These are phyloP conservation scores for Areca catechu DNA, from an alignment of 176 grass and related monocot genomes.

Conservation along the genomic window DNA sequence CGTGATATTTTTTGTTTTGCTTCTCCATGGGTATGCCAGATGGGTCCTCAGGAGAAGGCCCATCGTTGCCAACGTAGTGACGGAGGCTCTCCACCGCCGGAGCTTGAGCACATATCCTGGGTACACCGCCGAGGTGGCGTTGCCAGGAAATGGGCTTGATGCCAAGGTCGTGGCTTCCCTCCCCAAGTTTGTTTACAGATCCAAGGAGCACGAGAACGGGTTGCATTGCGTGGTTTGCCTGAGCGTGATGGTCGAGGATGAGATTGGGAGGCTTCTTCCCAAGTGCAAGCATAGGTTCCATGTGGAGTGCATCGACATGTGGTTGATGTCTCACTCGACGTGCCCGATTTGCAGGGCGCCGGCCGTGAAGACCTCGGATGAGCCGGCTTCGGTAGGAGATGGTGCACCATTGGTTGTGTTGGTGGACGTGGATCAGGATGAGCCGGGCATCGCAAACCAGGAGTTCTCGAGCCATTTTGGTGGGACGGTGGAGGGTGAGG, in stretches of 20 bases:
- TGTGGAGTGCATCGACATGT: conserved; percentile 39
- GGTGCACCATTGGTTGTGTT: too few species aligned
- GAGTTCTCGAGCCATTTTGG: too few species aligned
- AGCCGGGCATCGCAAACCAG: neutral
- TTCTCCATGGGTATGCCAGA: conserved; percentile 19
- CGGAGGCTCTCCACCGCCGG: neutral
- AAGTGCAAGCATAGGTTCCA: conserved; percentile 56
- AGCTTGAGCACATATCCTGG: neutral
- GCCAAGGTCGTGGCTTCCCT: conserved; percentile 31
- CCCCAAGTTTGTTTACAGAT: conserved; percentile 41
- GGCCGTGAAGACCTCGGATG: conserved; percentile 13
- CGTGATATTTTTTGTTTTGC: conserved; percentile 29
- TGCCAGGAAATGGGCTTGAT: conserved; percentile 17
- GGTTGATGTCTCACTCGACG: conserved; percentile 37
- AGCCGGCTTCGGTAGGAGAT: too few species aligned
- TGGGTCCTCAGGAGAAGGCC: neutral
- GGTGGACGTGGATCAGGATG: conserved; percentile 6
- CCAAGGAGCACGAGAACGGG: neutral
- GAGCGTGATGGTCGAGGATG: conserved; percentile 25
- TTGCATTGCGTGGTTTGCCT: conserved; percentile 43
- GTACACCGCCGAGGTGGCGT: neutral
- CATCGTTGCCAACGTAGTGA: neutral
- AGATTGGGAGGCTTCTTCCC: conserved; percentile 34
- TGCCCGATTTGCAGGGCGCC: conserved; percentile 42
- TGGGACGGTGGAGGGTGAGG: neutral